Evolutionary conservation across 2,329 filamentous ascomycete species (phyloP), one percentile per base, ranked within the genome.

Genomic region (Camptophora hylomeconis): DNA sequence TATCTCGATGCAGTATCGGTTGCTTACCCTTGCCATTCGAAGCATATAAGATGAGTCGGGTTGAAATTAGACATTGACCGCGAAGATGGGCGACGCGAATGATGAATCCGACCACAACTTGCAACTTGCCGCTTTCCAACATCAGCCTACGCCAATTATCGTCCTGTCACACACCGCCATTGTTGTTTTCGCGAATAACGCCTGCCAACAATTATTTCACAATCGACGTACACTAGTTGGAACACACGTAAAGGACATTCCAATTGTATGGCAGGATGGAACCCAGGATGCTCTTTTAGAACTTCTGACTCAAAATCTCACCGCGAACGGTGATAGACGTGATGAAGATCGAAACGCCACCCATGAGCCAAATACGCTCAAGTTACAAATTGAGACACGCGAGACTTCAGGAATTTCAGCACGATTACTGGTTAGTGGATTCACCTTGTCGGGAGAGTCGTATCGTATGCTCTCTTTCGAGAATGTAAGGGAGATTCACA

Each of bases 221-320:
- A n/a, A 9, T 6, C 14, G 13, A 16, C 5, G 17, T 5, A 5
- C 24, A 15, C 11, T 26, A 10, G 24, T 26, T 13, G 24, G 14
- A 7, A 15, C 5, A n/a, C 5, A n/a, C 17, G 14, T 26, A 8
- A 13, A 10, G 9, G 14, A 13, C 17, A n/a, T 26, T 5, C 24
- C 24, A 8, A 26, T 26, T 15, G 13, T 7, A 5, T 26, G 24
- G 24, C 24, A 26, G 14, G 24, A 26, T 26, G 24, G 24, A 12
- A 11, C 24, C 8, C 13, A 26, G 5, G 14, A 13, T 5, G 24
- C 24, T 16, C 14, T 26, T 9, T 6, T 15, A 5, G 12, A 26
- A 13, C 24, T 14, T 5, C 11, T 26, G 13, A 26, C 24, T n/a
- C 6, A 6, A 26, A 5, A 26, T 12, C 5, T 6, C 24, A 26